phyloP scores from a whole-genome alignment of 1,139 yeast species.

The Blastobotrys illinoisensis region DNA sequence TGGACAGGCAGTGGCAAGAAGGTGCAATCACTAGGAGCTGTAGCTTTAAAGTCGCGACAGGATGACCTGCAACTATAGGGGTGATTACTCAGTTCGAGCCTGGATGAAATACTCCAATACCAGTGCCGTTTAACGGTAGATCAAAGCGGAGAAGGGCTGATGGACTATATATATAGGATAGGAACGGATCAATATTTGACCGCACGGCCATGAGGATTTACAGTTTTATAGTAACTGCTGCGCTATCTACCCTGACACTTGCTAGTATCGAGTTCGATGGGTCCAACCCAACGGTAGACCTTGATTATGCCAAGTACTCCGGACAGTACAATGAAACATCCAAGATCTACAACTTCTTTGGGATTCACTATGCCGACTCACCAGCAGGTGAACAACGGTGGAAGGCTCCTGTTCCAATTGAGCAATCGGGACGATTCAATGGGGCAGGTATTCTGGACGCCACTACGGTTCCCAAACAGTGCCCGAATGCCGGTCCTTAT shows the following conservation, averaged over 20 bases:
- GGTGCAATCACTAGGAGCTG: no score
- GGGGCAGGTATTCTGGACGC: background rate
- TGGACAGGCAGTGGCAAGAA: no score
- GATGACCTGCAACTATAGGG: no score
- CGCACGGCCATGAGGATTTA: background rate
- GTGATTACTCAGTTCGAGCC: no score
- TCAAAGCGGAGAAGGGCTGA: no score
- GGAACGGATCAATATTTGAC: background rate
- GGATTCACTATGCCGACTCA: slow-evolving; percentile 5
- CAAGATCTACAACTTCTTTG: slow-evolving; percentile 1
- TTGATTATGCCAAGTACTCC: background rate
- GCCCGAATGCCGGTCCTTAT: background rate
- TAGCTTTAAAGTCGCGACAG: no score
- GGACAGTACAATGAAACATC: background rate
- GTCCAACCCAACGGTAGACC: background rate
- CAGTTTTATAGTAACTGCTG: background rate
- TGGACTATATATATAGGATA: background rate
- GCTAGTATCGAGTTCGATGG: background rate
- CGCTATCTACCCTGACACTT: background rate
- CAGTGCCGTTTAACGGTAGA: no score
- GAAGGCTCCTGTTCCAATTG: slow-evolving; percentile 4
- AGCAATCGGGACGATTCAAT: background rate
- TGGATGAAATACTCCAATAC: no score
- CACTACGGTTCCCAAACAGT: background rate
- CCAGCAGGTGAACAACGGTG: slow-evolving; percentile 4